Evolutionary conservation across 768 basidiomycete genomes (phyloP), one percentile per base, ranked within the genome.

Genomic region (Rhizopogon salebrosus): DNA sequence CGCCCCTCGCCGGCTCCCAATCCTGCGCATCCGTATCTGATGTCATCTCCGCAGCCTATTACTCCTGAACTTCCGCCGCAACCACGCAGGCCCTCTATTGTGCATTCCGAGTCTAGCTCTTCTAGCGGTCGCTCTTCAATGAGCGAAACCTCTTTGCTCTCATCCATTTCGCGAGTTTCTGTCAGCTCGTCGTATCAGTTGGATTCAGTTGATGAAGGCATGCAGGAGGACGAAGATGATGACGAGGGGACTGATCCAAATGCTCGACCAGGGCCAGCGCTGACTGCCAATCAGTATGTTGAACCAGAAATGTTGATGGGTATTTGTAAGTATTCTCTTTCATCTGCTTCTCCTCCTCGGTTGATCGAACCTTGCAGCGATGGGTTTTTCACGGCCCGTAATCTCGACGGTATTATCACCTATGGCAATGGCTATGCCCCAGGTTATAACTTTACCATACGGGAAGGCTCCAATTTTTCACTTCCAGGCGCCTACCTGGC

Each of bases 401-500:
- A 80, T 89, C 50, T 74, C 78, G 8, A 60, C 72, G 0, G 64
- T 70, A 31, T 60, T 78, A n/a, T 49, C 65, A 11, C 75, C 78
- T 1, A 80, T 85, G 78, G 55, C 67, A 37, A 75, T 71, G 14
- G 60, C 75, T 3, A 79, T 92, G 70, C 89, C 89, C 4, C 83
- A 85, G 56, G 77, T 87, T 39, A 82, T 92, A n/a, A 78, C 81
- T 4, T 71, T 92, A 51, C 86, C 87, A 5, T 85, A 84, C 61
- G 85, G 83, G 5, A 79, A 78, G 55, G 80, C 76, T 41, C 80
- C 84, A 11, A 77, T 86, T 9, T 73, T 90, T 53, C 87, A 91
- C 63, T 67, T 92, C 34, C 84, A 85, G 60, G 85, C 86, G 1
- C 81, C 83, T 6, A 84, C 71, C 56, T 92, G 90, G 90, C 78